Evolutionary conservation across 768 basidiomycete species (phyloP), one percentile per base, ranked within the genome.

Genomic region (Xerocomus brunneocitrinus): DNA sequence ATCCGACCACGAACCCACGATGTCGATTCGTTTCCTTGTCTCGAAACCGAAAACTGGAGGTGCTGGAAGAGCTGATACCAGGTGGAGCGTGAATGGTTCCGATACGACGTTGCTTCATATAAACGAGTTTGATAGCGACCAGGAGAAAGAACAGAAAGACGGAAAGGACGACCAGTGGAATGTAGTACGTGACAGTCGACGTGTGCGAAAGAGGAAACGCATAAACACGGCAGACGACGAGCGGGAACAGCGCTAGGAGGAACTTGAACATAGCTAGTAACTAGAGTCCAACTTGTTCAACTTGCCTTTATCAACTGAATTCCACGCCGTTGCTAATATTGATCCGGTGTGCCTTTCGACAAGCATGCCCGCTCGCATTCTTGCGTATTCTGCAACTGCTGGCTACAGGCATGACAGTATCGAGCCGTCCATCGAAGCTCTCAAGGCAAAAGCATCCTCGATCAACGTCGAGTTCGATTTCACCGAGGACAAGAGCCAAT

Each of bases 351-450:
- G 19, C 19, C 19, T 19, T 19, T 19, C 19, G 32, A 32, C 35
- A 16, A 54, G 40, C 19, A 71, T 69, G 67, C 50, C 69, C n/a
- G 52, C 68, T 24, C 66, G 67, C 42, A 64, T 89, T 8, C 73
- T 87, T 32, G 78, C 84, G 16, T 87, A 83, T 58, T 81, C 84
- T 22, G 79, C 79, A 2, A 89, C 85, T 0, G 63, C 68, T 6
- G 79, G 76, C 5, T 91, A 78, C 66, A 73, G 86, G 53, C 89
- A 91, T 61, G 87, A 88, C 55, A 85, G 83, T 3, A 90, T 90
- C 52, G 87, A 87, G 0, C 79, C 81, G 1, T 86, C 87, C 4
- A 79, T 87, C 27, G 67, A 78, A 40, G 79, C 78, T 0, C 67
- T 90, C 38, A 76, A 76, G 52, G 64, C 71, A 1, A 74, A 71